Conservation (phyloP, 805 yeast genomes). For the Candida cerambycidarum region DNA sequence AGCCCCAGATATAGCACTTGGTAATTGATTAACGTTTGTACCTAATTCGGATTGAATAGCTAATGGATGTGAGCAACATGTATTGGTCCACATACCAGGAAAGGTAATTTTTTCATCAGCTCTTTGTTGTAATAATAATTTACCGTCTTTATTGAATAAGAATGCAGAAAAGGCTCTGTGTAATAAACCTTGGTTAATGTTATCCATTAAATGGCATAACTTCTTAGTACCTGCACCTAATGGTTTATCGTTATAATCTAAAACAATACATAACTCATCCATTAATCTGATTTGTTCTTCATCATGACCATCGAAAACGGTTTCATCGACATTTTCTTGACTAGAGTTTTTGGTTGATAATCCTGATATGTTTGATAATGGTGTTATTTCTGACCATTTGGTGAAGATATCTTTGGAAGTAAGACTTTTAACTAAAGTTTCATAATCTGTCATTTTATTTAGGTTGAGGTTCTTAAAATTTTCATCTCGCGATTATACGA, state of each 20-base stretch:
- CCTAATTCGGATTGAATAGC: conserved; percentile 84
- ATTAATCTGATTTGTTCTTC: conserved; percentile 90
- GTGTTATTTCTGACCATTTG: conserved; percentile 67
- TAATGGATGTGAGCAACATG: conserved; percentile 97
- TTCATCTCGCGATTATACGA: conserved; percentile 10
- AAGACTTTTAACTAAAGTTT: conserved; percentile 52
- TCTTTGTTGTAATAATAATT: conserved; percentile 87
- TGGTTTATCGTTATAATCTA: conserved; percentile 84
- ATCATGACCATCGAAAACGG: conserved; percentile 82
- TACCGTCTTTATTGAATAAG: conserved; percentile 72
- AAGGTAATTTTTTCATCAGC: conserved; percentile 96
- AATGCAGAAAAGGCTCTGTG: conserved; percentile 98
- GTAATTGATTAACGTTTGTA: conserved; percentile 37
- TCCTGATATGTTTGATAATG: conserved; percentile 60
- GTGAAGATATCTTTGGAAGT: conserved; percentile 49
- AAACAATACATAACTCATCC: conserved; percentile 95
- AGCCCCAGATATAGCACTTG: conserved; percentile 71
- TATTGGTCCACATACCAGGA: conserved; percentile 97
- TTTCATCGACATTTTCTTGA: conserved; percentile 24
- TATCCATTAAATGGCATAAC: conserved; percentile 81
- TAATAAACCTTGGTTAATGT: conserved; percentile 79
- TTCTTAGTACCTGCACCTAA: conserved; percentile 94
- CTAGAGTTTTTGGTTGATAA: conserved; percentile 46
- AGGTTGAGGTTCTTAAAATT: conserved; percentile 29
- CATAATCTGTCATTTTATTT: conserved; percentile 24